A percentile compares a stretch with the other conserved stretches of the same genome.
These are phyloP conservation scores for Bothriochloa decipiens DNA, from an alignment of 176 grass and related monocot genomes.

Conservation along the genomic window DNA sequence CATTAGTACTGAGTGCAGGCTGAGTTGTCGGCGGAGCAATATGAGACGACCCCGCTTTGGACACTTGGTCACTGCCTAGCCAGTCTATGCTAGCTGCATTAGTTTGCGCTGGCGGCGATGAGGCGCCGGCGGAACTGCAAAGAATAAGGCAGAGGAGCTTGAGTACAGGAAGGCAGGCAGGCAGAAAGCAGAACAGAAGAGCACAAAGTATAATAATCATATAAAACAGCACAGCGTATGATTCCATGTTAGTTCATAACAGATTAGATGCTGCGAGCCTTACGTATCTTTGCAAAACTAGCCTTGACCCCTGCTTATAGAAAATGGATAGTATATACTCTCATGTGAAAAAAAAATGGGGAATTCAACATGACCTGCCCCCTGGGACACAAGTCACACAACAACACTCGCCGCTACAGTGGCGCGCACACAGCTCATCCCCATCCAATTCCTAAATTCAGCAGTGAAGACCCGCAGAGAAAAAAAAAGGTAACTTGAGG, in stretches of 20 bases:
- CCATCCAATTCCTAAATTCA: not conserved
- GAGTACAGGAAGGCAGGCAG: not conserved
- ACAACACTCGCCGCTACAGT: not conserved
- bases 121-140: constrained; percentile 78
- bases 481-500: not conserved
- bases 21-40: constrained; percentile 43
- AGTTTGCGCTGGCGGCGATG: constrained; percentile 65
- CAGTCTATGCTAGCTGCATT: constrained; percentile 85
- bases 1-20: constrained; percentile 89
- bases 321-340: not conserved
- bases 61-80: constrained; percentile 67
- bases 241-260: not conserved
- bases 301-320: not conserved
- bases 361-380: not conserved
- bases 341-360: not conserved
- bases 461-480: not conserved
- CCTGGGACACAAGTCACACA: not conserved
- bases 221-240: not conserved
- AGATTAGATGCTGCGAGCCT: not conserved
- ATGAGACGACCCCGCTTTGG: constrained; percentile 67
- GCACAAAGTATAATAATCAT: not conserved
- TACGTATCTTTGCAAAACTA: not conserved
- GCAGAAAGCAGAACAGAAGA: constrained; percentile 12
- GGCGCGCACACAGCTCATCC: not conserved
- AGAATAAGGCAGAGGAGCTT: constrained; percentile 18